phyloP scores from a whole-genome alignment of 495 filamentous ascomycete species.

The Cladorrhinum samala region DNA sequence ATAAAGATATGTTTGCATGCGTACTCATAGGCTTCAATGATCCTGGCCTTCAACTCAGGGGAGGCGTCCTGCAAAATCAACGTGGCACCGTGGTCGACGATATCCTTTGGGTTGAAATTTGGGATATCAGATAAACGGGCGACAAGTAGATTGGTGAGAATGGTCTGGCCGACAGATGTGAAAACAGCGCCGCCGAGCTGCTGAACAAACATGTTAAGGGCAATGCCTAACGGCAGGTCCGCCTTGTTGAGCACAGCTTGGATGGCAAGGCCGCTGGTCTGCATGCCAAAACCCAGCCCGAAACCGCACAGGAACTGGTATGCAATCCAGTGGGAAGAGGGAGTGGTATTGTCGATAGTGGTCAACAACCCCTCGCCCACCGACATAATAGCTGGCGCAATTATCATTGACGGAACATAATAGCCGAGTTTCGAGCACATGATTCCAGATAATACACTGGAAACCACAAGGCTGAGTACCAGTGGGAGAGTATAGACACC shows the following conservation, averaged over 20 bases:
- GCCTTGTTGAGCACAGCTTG: constrained; percentile 52
- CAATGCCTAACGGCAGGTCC: constrained; percentile 56
- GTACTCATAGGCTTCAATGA: constrained; percentile 53
- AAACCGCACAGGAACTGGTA: constrained; percentile 68
- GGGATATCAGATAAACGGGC: constrained; percentile 39
- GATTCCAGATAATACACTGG: constrained; percentile 44
- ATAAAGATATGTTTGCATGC: constrained; percentile 50
- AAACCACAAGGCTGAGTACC: constrained; percentile 45
- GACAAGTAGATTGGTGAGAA: constrained; percentile 56
- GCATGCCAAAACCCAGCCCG: constrained; percentile 68
- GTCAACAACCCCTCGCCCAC: constrained; percentile 63
- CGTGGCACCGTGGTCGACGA: constrained; percentile 55
- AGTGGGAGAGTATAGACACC: constrained; percentile 58
- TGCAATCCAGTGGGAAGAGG: constrained; percentile 58
- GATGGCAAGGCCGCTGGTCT: constrained; percentile 57
- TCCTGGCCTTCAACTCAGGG: constrained; percentile 29
- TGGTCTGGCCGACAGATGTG: constrained; percentile 55
- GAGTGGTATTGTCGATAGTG: constrained; percentile 52
- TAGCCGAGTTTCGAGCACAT: constrained; percentile 56
- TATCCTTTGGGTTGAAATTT: constrained; percentile 38
- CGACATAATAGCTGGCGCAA: constrained; percentile 51
- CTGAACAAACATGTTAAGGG: constrained; percentile 62
- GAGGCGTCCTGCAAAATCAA: constrained; percentile 42
- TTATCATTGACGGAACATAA: constrained; percentile 61
- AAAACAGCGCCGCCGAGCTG: constrained; percentile 63